Conservation (phyloP, 495 filamentous ascomycete species). For the Penicillium daleae region DNA sequence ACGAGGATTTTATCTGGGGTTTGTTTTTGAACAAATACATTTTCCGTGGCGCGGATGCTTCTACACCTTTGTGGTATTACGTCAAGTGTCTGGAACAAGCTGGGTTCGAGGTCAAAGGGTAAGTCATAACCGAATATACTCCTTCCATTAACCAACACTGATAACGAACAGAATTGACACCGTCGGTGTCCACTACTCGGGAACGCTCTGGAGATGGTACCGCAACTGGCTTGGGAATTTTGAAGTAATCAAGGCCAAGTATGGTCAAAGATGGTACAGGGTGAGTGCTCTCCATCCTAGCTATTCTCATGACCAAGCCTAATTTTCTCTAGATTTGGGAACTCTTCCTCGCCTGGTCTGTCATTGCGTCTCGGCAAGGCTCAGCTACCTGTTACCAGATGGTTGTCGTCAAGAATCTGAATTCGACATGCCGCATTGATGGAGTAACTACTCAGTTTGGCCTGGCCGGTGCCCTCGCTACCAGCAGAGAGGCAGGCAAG, state of each 20-base stretch:
- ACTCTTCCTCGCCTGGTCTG: slow-evolving; percentile 38
- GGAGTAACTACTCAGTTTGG: slow-evolving; percentile 32
- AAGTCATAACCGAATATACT: not conserved
- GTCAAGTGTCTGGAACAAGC: slow-evolving; percentile 71
- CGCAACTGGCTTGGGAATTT: slow-evolving; percentile 58
- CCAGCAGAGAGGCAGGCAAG: slow-evolving; percentile 31
- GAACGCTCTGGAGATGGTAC: slow-evolving; percentile 60
- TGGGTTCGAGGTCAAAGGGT: slow-evolving; percentile 64
- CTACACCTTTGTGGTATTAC: slow-evolving; percentile 75
- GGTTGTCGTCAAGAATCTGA: slow-evolving; percentile 37
- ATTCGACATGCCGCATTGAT: slow-evolving; percentile 34
- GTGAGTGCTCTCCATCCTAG: slow-evolving; percentile 33
- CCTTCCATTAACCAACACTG: not conserved
- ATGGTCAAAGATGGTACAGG: slow-evolving; percentile 56
- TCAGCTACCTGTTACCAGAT: slow-evolving; percentile 39
- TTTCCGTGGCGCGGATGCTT: slow-evolving; percentile 87
- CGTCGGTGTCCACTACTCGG: slow-evolving; percentile 60
- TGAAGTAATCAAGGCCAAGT: slow-evolving; percentile 55
- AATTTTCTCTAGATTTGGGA: slow-evolving; percentile 33
- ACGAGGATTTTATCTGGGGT: slow-evolving; percentile 86
- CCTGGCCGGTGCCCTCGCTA: slow-evolving; percentile 27
- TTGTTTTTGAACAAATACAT: slow-evolving; percentile 93
- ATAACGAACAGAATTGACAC: slow-evolving; percentile 45
- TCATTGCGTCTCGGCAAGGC: slow-evolving; percentile 36
- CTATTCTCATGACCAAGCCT: not conserved